Evolutionary conservation across 257 asterid genomes (phyloP).

Genomic region (Anisodus tanguticus): DNA sequence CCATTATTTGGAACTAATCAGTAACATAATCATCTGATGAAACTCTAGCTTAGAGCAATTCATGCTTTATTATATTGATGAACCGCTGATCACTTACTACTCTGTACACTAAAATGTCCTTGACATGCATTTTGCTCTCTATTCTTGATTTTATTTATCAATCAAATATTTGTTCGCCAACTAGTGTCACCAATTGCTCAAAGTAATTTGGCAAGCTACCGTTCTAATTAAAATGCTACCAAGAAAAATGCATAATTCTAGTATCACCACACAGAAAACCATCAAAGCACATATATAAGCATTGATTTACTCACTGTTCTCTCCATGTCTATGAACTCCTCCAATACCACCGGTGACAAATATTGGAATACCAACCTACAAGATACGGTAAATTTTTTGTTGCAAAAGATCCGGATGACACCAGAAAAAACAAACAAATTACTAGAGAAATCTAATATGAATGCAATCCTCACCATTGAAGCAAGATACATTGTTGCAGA

Average conservation of each 20-base stretch:
- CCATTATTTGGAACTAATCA: conserved; percentile 23
- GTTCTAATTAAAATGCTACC: conserved; percentile 13
- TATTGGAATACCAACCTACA: conserved; percentile 87
- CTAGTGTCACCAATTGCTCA: conserved; percentile 3
- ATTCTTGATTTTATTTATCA: conserved; percentile 16
- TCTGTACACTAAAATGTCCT: conserved; percentile 17
- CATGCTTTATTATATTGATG: too few relatives aligned
- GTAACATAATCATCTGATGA: background rate
- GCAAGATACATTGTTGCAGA: conserved; percentile 97
- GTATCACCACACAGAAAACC: background rate
- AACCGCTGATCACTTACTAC: background rate
- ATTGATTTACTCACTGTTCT: conserved; percentile 61
- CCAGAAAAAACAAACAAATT: background rate
- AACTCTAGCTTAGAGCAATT: background rate
- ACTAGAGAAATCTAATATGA: conserved; percentile 10
- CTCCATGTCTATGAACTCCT: conserved; percentile 96
- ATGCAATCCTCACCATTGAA: conserved; percentile 60
- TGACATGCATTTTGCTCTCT: conserved; percentile 7
- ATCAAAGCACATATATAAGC: conserved; percentile 7
- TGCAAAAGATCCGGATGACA: conserved; percentile 11
- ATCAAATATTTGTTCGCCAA: background rate
- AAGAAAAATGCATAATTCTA: conserved; percentile 12
- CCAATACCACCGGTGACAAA: conserved; percentile 98
- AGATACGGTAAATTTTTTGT: background rate
- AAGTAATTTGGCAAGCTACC: background rate